Conservation (phyloP, 2,329 filamentous ascomycete genomes). For the Elsinoe australis region DNA sequence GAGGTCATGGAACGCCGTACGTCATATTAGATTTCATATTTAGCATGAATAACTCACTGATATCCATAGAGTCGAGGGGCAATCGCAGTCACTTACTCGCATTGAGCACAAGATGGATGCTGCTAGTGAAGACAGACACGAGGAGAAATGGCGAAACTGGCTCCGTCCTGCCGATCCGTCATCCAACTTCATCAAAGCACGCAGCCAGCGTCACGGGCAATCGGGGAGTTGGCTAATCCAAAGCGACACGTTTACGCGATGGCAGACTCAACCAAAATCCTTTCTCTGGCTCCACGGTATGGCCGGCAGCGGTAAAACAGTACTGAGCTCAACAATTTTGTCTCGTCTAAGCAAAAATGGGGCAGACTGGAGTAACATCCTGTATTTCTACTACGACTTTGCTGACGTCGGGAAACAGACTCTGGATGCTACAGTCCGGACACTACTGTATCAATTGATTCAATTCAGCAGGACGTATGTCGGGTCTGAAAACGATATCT, state of each 20-base stretch:
- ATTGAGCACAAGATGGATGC: no score
- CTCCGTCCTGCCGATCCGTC: conserved; percentile 1
- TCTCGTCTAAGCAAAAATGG: neutral
- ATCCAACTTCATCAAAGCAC: neutral
- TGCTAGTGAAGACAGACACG: no score
- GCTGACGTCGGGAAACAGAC: neutral
- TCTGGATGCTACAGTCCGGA: neutral
- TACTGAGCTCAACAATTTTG: neutral
- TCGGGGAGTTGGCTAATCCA: conserved; percentile 13
- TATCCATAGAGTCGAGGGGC: no score
- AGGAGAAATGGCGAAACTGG: no score
- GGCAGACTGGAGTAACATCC: neutral
- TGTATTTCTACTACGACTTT: conserved; percentile 3
- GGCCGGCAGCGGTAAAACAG: conserved; percentile 14
- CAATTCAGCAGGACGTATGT: neutral
- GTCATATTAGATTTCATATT: no score
- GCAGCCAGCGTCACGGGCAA: neutral
- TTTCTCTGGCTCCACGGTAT: conserved; percentile 17
- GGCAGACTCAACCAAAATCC: neutral
- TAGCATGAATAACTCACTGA: no score
- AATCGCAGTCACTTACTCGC: no score
- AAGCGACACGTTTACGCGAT: neutral
- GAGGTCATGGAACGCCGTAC: no score
- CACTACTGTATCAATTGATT: neutral
- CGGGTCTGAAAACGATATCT: neutral